These are phyloP conservation scores for Arabidopsis arenosa DNA, from an alignment of 345 rosid species.

Conservation along the genomic window DNA sequence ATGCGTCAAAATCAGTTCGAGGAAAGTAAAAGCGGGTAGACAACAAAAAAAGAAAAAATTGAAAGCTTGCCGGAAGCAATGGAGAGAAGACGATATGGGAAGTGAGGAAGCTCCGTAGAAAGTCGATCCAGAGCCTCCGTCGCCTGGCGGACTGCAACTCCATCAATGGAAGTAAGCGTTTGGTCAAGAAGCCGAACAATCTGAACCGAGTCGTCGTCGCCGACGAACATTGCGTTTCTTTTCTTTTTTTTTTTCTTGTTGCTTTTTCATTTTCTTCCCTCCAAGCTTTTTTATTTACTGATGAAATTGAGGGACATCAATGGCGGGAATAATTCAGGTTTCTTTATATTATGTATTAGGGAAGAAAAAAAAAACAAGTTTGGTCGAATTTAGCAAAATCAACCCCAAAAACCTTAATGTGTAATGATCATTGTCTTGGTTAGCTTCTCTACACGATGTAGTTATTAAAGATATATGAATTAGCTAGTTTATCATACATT, in stretches of 20 bases:
- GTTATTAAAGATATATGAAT: no score
- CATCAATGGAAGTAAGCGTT: conserved; percentile 63
- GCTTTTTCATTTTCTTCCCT: not conserved
- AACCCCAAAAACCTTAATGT: no score
- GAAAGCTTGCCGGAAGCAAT: conserved; percentile 56
- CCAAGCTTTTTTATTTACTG: conserved; percentile 24
- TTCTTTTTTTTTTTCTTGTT: not conserved
- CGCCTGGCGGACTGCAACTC: conserved; percentile 54
- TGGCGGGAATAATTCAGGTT: conserved; percentile 39
- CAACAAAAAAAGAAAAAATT: not conserved
- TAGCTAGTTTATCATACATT: no score
- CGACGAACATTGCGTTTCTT: conserved; percentile 25
- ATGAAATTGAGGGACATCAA: not conserved
- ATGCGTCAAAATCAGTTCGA: not conserved
- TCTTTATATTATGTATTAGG: no score
- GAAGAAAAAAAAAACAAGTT: no score
- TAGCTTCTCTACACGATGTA: no score
- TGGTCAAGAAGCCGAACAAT: conserved; percentile 63
- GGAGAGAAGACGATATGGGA: conserved; percentile 77
- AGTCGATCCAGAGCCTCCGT: conserved; percentile 72
- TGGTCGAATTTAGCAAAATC: no score
- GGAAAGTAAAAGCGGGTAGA: not conserved
- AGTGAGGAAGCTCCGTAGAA: conserved; percentile 60
- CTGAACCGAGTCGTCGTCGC: conserved; percentile 36
- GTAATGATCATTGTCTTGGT: no score